Conservation (phyloP, 768 basidiomycete genomes). For the Amylocystis lapponica region DNA sequence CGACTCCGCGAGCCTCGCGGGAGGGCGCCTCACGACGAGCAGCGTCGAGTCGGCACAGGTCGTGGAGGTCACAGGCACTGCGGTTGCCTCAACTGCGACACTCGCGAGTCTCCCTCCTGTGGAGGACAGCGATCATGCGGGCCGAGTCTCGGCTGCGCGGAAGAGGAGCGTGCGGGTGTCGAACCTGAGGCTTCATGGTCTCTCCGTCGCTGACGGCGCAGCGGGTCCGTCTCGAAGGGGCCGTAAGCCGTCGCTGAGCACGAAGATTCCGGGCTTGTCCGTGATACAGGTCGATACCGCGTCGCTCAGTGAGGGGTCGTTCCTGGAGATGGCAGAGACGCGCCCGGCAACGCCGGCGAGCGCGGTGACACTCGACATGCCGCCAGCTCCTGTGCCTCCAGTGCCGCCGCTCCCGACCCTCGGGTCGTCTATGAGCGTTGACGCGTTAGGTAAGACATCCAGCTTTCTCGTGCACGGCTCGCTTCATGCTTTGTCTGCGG, state of each 20-base stretch:
- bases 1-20: constrained; percentile 4
- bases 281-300: constrained; percentile 11
- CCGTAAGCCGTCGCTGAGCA: constrained; percentile 1
- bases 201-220: constrained; percentile 6
- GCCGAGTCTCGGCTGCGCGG: constrained; percentile 57
- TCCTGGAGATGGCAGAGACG: constrained; percentile 21
- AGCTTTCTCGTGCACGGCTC: background rate
- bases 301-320: constrained; percentile 16
- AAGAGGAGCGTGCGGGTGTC: constrained; percentile 59
- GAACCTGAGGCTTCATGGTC: constrained; percentile 53
- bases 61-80: constrained; percentile 32
- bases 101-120: constrained; percentile 12
- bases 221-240: constrained; percentile 1
- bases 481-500: background rate
- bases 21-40: constrained; percentile 6
- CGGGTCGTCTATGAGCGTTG: no score
- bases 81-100: constrained; percentile 32
- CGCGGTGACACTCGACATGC: background rate
- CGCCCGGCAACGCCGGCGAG: constrained; percentile 15
- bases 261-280: constrained; percentile 15
- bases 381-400: background rate
- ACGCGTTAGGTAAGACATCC: no score
- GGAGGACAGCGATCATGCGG: constrained; percentile 32
- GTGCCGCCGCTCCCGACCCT: no score
- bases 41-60: constrained; percentile 28